A percentile compares a stretch with the other conserved stretches of the same genome.
phyloP scores from a whole-genome alignment of 2,329 filamentous ascomycete species.

The Aspergillus calidoustus region DNA sequence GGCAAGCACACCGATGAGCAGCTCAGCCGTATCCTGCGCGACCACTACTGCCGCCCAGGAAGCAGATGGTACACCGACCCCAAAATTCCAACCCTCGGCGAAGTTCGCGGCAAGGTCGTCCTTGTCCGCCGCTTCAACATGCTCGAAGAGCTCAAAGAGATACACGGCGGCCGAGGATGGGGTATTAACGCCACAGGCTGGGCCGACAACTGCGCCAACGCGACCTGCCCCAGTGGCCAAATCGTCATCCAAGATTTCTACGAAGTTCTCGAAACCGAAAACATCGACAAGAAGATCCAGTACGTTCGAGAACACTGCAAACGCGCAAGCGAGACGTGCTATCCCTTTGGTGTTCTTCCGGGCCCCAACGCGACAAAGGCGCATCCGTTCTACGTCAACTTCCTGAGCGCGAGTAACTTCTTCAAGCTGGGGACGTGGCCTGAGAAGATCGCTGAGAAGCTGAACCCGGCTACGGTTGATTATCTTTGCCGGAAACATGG shows the following conservation, averaged over 20 bases:
- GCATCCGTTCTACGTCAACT: slow-evolving; percentile 83
- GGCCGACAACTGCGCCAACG: slow-evolving; percentile 87
- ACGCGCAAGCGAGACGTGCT: slow-evolving; percentile 63
- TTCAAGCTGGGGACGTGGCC: slow-evolving; percentile 93
- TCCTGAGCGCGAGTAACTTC: slow-evolving; percentile 89
- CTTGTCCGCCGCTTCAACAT: slow-evolving; percentile 80
- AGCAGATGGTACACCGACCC: slow-evolving; percentile 79
- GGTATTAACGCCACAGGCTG: slow-evolving; percentile 68
- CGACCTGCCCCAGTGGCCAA: slow-evolving; percentile 69
- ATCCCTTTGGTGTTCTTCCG: slow-evolving; percentile 41
- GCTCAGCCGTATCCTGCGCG: slow-evolving; percentile 72
- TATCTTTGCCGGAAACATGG: slow-evolving; percentile 61
- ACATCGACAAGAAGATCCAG: slow-evolving; percentile 79
- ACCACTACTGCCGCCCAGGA: slow-evolving; percentile 66
- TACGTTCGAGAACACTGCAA: slow-evolving; percentile 76
- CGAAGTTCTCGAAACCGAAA: slow-evolving; percentile 75
- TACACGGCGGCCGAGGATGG: slow-evolving; percentile 57
- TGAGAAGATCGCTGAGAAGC: slow-evolving; percentile 81
- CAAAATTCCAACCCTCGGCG: slow-evolving; percentile 75
- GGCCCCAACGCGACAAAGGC: slow-evolving; percentile 50
- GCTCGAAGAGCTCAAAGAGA: slow-evolving; percentile 52
- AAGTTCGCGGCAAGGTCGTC: slow-evolving; percentile 80
- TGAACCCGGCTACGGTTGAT: slow-evolving; percentile 76
- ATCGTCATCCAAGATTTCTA: slow-evolving; percentile 95
- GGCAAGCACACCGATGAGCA: slow-evolving; percentile 80